phyloP scores from a whole-genome alignment of 352 stramenopile species.

The Phytophthora ramorum region DNA sequence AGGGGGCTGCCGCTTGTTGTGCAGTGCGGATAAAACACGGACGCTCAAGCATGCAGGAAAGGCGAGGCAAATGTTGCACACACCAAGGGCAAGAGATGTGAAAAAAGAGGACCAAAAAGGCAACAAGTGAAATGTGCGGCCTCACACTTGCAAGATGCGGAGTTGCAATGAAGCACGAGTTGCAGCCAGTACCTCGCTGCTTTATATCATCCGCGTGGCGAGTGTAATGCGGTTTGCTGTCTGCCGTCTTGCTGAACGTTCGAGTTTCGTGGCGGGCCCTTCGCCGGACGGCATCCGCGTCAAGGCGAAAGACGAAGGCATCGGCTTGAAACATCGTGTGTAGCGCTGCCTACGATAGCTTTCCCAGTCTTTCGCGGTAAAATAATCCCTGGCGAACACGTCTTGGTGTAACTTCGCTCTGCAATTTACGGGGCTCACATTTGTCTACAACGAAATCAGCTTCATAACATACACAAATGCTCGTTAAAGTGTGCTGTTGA shows the following conservation, averaged over 20 bases:
- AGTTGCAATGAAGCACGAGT: neutral
- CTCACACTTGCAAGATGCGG: neutral
- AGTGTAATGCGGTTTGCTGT: neutral
- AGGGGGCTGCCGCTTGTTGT: conserved; percentile 1
- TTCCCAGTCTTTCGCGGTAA: neutral
- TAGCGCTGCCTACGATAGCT: neutral
- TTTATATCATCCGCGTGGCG: neutral
- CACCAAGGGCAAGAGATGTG: conserved; percentile 29
- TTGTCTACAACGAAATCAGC: no score
- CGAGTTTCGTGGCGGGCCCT: neutral
- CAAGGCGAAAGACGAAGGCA: neutral
- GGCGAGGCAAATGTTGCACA: conserved; percentile 26
- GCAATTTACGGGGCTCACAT: no score
- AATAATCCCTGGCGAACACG: neutral
- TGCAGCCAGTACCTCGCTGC: neutral
- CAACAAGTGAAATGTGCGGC: no score
- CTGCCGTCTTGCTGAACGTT: neutral
- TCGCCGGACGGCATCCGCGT: neutral
- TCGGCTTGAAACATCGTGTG: neutral
- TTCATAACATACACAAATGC: no score
- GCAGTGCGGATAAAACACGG: conserved; percentile 11
- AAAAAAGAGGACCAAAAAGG: conserved; percentile 4
- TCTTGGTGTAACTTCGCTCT: no score
- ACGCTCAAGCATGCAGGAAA: conserved; percentile 28
- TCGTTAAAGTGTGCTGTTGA: no score